Base-by-base conservation (phyloP, 2,329 filamentous ascomycete genomes). In the Fusarium sp. region DNA sequence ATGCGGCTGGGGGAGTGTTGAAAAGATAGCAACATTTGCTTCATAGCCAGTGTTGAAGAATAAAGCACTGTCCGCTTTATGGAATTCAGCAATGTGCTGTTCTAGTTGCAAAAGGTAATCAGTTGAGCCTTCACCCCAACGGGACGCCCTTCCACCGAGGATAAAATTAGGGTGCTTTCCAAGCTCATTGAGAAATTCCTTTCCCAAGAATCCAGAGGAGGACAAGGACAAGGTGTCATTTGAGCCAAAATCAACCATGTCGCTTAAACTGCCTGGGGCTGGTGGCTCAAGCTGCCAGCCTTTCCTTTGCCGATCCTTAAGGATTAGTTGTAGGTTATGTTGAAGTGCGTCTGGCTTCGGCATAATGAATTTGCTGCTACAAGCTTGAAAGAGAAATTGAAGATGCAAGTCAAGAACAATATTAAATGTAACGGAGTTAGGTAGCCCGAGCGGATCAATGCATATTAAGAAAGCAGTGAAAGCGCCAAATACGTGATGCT, bases 1-100 rank as follows among this genome's bases (percentile, higher is more conserved):
- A 35, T 42, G 18, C 7, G 59, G 47, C 49, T 61, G 59, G 8
- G 23, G 11, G 0, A 61, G 18, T 10, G 59, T 61, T 9, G 59
- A 61, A 33, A 43, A 56, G 7, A 56, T 7, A n/a, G 59, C 59
- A n/a, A 61, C 59, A n/a, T 61, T 61, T 43, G 59, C 59, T 61
- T 43, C 37, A 6, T 5, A 61, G 1, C 59, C 59, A 16, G 28
- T 54, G 15, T 61, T 37, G 23, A 61, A 61, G 47, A 61, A 61
- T 10, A 61, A 37, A 5, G 47, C 59, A 44, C 59, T 61, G 1
- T 54, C 37, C 19, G 58, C 46, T 7, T 44, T 54, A 18, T 61
- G 58, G 2, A 54, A 54, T 2, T 13, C 11, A 5, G 58, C 58
- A 28, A 61, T 61, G 5, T 61, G 11, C 19, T 61, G 37, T 30